A percentile compares a stretch with the other conserved stretches of the same genome.
These are phyloP conservation scores for Starmera dryadoides DNA, from an alignment of 805 yeast species.

Conservation along the genomic window DNA sequence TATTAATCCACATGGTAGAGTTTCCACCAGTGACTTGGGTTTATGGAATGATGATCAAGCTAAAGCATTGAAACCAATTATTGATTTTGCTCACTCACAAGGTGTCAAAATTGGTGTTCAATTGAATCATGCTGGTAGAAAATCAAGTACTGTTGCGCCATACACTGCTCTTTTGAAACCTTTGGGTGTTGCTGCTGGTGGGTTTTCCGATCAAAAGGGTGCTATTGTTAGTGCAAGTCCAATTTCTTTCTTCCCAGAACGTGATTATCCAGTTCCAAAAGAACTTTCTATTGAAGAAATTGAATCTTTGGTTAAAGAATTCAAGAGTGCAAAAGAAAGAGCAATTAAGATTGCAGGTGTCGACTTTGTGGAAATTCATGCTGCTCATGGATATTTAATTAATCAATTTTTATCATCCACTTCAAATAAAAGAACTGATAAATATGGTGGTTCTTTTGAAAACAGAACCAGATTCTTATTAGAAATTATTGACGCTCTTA, in stretches of 20 bases:
- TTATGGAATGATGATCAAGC: conserved; percentile 46
- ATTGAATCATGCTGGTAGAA: conserved; percentile 50
- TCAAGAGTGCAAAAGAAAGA: conserved; percentile 38
- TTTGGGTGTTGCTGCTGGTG: conserved; percentile 27
- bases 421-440: conserved; percentile 46
- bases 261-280: conserved; percentile 24
- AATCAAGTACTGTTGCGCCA: conserved; percentile 28
- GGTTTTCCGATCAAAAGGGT: conserved; percentile 30
- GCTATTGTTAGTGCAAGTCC: conserved; percentile 41
- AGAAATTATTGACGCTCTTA: conserved; percentile 37
- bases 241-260: conserved; percentile 19
- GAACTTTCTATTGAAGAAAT: conserved; percentile 38
- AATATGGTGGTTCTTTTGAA: conserved; percentile 53
- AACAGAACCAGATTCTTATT: conserved; percentile 43
- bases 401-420: conserved; percentile 36
- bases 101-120: conserved; percentile 43
- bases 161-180: conserved; percentile 24
- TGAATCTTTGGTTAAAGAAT: conserved; percentile 30
- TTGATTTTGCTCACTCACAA: conserved; percentile 39
- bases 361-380: conserved; percentile 58
- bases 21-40: conserved; percentile 41
- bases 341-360: conserved; percentile 44
- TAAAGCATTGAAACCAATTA: conserved; percentile 27
- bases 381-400: conserved; percentile 51
- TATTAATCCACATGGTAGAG: conserved; percentile 32